phyloP scores from a whole-genome alignment of 225 moss, liverwort and hornwort species.

The Physcomitrium patens region DNA sequence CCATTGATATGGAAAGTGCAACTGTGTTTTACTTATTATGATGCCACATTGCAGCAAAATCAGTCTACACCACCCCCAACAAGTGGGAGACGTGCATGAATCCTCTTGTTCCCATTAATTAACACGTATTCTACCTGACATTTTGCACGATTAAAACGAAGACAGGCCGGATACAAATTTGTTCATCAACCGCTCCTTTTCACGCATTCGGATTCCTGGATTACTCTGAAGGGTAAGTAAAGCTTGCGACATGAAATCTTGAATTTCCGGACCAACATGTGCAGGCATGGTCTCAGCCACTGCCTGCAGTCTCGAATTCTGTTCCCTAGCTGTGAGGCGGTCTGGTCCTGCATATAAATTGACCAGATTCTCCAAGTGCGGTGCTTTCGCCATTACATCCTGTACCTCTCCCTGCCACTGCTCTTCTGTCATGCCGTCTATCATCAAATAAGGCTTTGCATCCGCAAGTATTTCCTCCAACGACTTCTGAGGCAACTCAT shows the following conservation, averaged over 20 bases:
- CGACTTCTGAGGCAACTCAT: conserved; percentile 74
- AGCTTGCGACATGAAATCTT: conserved; percentile 84
- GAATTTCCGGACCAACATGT: conserved; percentile 75
- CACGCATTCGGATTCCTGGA: conserved; percentile 74
- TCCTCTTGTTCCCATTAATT: neutral
- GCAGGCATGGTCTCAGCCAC: conserved; percentile 68
- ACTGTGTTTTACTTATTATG: conserved; percentile 11
- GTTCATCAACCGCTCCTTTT: conserved; percentile 88
- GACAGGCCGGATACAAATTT: conserved; percentile 83
- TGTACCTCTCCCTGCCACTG: conserved; percentile 89
- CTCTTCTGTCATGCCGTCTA: conserved; percentile 65
- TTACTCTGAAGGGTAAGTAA: conserved; percentile 85
- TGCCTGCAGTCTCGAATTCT: conserved; percentile 66
- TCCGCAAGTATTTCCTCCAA: conserved; percentile 75
- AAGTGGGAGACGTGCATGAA: conserved; percentile 26
- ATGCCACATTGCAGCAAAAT: conserved; percentile 10
- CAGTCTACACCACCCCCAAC: conserved; percentile 12
- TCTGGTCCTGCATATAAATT: conserved; percentile 74
- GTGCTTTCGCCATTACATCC: conserved; percentile 68
- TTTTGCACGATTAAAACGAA: conserved; percentile 47
- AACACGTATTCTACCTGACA: conserved; percentile 2
- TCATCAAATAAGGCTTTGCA: conserved; percentile 67
- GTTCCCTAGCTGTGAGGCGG: conserved; percentile 75
- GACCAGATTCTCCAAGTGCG: conserved; percentile 83
- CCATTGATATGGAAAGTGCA: no score